These are phyloP conservation scores for Aspergillus homomorphus DNA, from an alignment of 495 filamentous ascomycete genomes.

Conservation along the genomic window DNA sequence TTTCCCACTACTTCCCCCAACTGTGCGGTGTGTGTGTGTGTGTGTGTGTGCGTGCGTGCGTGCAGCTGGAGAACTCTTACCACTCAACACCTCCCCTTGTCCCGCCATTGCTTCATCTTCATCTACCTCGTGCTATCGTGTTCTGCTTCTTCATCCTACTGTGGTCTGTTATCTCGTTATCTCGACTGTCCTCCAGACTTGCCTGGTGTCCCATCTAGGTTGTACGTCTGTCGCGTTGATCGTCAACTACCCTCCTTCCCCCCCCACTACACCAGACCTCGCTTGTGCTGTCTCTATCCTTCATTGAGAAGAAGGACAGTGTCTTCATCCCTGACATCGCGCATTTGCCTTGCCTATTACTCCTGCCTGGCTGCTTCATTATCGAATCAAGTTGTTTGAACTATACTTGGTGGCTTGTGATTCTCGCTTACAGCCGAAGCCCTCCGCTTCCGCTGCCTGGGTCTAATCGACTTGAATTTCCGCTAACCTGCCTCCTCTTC, in stretches of 20 bases:
- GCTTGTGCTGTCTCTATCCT: background rate
- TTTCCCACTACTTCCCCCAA: conserved; percentile 33
- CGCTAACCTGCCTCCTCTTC: conserved; percentile 6
- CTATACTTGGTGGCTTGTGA: background rate
- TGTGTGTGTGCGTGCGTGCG: conserved; percentile 21
- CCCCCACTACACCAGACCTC: background rate
- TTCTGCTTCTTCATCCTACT: background rate
- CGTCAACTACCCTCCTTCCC: too few relatives aligned
- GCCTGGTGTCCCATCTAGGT: background rate
- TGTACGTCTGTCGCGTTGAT: conserved; percentile 1
- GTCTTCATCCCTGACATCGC: background rate
- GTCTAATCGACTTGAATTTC: background rate
- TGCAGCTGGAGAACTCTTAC: conserved; percentile 31
- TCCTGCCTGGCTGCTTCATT: background rate
- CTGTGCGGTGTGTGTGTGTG: conserved; percentile 37
- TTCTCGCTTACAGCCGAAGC: background rate
- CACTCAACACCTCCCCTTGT: conserved; percentile 17
- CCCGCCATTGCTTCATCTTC: background rate
- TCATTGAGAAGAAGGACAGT: background rate
- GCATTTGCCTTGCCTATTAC: background rate
- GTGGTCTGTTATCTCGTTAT: conserved; percentile 13
- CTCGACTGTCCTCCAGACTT: background rate
- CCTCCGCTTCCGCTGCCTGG: background rate
- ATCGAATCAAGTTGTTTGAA: background rate
- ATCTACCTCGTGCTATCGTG: background rate